Evolutionary conservation across 306 rosid genomes (phyloP).

Genomic region (Vicia faba): DNA sequence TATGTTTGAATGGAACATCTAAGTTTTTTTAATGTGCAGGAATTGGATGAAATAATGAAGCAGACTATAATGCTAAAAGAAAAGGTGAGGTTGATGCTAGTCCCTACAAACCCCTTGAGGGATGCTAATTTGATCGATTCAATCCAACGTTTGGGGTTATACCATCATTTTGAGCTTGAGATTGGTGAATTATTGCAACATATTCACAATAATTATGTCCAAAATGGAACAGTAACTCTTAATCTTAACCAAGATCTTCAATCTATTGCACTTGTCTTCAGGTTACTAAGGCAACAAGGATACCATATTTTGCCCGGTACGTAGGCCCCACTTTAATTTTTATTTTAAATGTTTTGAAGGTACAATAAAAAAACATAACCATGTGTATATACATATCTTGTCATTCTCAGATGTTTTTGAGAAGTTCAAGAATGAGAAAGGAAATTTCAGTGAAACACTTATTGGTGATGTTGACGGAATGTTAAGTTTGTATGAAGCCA

Average conservation of each 20-base stretch:
- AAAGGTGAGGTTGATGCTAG: not conserved
- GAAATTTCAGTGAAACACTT: slow-evolving; percentile 16
- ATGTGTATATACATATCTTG: not conserved
- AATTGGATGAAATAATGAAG: slow-evolving; percentile 9
- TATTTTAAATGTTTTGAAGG: not conserved
- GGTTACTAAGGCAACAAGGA: slow-evolving; percentile 29
- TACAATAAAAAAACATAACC: not conserved
- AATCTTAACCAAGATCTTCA: not conserved
- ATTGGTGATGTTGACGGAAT: slow-evolving; percentile 32
- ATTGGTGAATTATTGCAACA: slow-evolving; percentile 17
- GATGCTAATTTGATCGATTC: slow-evolving; percentile 15
- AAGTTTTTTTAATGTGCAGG: not conserved
- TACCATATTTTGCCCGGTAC: slow-evolving; percentile 6
- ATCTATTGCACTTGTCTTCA: slow-evolving; percentile 19
- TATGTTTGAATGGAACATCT: not conserved
- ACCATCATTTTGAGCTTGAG: slow-evolving; percentile 23
- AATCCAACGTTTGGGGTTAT: slow-evolving; percentile 26
- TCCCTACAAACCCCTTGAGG: not conserved
- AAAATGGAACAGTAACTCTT: slow-evolving; percentile 14
- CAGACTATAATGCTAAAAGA: slow-evolving; percentile 1
- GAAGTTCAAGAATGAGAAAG: slow-evolving; percentile 42
- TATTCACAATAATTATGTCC: slow-evolving; percentile 7
- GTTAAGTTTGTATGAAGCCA: slow-evolving; percentile 57
- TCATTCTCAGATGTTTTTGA: slow-evolving; percentile 37
- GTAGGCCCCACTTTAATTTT: not conserved